Conservation (phyloP, 2,329 filamentous ascomycete genomes). For the Fusarium tricinctum region DNA sequence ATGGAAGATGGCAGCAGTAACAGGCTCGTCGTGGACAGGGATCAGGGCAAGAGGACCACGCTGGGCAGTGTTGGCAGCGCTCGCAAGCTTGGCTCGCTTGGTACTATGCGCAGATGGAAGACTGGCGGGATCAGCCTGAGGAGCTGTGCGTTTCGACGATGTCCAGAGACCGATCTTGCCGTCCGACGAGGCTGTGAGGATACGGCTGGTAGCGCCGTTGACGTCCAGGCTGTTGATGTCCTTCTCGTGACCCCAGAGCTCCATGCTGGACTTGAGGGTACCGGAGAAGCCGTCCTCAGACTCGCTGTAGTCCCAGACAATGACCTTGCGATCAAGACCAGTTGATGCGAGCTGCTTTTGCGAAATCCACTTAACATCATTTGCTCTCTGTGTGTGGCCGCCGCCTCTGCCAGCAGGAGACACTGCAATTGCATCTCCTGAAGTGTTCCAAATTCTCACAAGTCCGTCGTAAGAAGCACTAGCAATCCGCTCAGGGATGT, state of each 20-base stretch:
- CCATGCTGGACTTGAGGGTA: slow-evolving; percentile 78
- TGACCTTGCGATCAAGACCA: slow-evolving; percentile 85
- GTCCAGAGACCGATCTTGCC: slow-evolving; percentile 91
- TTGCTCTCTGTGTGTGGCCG: slow-evolving; percentile 82
- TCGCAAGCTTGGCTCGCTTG: slow-evolving; percentile 81
- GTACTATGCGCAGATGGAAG: slow-evolving; percentile 76
- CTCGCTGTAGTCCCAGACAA: slow-evolving; percentile 90
- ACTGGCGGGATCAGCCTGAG: slow-evolving; percentile 77
- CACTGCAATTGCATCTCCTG: slow-evolving; percentile 85
- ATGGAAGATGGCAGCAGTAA: slow-evolving; percentile 87
- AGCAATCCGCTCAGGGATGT: slow-evolving; percentile 72
- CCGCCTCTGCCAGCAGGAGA: slow-evolving; percentile 76
- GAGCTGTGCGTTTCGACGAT: slow-evolving; percentile 80
- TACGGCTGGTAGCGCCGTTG: slow-evolving; percentile 78
- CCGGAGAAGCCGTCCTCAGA: slow-evolving; percentile 70
- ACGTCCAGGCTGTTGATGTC: slow-evolving; percentile 81
- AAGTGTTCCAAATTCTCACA: slow-evolving; percentile 89
- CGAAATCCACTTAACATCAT: slow-evolving; percentile 86
- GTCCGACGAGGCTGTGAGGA: slow-evolving; percentile 89
- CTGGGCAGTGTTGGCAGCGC: slow-evolving; percentile 67
- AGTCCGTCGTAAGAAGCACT: slow-evolving; percentile 95
- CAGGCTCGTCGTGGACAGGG: slow-evolving; percentile 77
- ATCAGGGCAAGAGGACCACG: slow-evolving; percentile 84
- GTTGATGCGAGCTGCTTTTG: slow-evolving; percentile 84
- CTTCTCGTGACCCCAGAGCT: slow-evolving; percentile 86